A percentile compares a stretch with the other conserved stretches of the same genome.
These are phyloP conservation scores for Hirsutella rhossiliensis DNA, from an alignment of 2,329 filamentous ascomycete species.

Conservation along the genomic window DNA sequence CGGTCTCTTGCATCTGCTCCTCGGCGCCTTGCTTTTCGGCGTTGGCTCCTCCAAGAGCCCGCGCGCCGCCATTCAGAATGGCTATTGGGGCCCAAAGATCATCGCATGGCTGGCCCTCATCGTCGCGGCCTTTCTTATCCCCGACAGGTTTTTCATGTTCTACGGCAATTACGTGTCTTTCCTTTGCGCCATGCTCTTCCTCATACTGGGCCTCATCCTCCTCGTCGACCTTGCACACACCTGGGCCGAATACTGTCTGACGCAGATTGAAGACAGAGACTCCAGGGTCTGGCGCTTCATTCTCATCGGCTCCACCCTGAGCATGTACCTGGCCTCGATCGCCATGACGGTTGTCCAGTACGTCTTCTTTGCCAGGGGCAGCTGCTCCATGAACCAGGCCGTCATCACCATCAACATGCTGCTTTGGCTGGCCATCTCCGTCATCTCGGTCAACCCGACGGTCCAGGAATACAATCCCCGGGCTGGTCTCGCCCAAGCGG, in stretches of 20 bases:
- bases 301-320: conserved; percentile 80
- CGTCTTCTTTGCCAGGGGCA: conserved; percentile 75
- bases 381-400: conserved; percentile 92
- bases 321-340: conserved; percentile 85
- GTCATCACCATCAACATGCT: conserved; percentile 91
- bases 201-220: conserved; percentile 82
- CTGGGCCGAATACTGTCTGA: conserved; percentile 93
- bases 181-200: conserved; percentile 79
- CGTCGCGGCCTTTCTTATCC: conserved; percentile 89
- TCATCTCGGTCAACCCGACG: conserved; percentile 77
- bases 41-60: conserved; percentile 79
- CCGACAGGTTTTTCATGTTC: conserved; percentile 85
- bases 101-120: conserved; percentile 79
- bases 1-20: conserved; percentile 80
- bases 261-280: conserved; percentile 83
- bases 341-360: conserved; percentile 97
- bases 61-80: conserved; percentile 83
- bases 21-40: conserved; percentile 75
- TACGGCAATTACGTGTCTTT: conserved; percentile 94
- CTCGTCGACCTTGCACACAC: conserved; percentile 91
- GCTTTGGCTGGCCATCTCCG: conserved; percentile 67
- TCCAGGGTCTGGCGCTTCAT: conserved; percentile 75
- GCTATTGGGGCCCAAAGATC: conserved; percentile 97
- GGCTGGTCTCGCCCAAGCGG: conserved; percentile 90
- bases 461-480: conserved; percentile 89